Evolutionary conservation across 257 asterid species (phyloP).

Genomic region (Ligustrum vulgare): DNA sequence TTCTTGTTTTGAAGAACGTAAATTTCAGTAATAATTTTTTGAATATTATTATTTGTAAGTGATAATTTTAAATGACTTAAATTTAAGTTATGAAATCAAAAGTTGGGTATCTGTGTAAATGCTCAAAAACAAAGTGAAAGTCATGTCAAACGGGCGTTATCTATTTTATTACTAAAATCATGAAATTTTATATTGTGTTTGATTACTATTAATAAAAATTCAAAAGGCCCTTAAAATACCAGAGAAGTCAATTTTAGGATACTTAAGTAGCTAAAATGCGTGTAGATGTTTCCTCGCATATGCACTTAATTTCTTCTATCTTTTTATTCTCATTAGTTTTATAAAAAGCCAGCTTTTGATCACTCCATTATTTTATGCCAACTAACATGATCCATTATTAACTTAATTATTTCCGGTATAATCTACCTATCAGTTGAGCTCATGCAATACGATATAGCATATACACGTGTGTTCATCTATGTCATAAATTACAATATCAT

Average conservation of each 20-base stretch:
- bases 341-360: slow-evolving; percentile 7
- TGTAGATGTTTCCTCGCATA: neutral
- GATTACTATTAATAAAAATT: slow-evolving; percentile 6
- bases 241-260: slow-evolving; percentile 17
- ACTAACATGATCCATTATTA: slow-evolving; percentile 1
- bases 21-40: no score
- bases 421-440: neutral
- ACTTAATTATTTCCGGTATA: neutral
- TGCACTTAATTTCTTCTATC: neutral
- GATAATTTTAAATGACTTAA: no score
- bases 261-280: neutral
- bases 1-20: no score
- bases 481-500: no score
- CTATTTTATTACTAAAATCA: neutral
- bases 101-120: no score
- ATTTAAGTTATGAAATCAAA: no score
- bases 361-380: slow-evolving; percentile 5
- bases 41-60: no score
- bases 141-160: no score
- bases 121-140: no score
- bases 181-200: neutral
- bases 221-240: slow-evolving; percentile 21
- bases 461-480: no score
- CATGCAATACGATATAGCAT: neutral
- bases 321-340: no score